phyloP scores from a whole-genome alignment of 176 grass and related monocot species.

The Eragrostis curvula region DNA sequence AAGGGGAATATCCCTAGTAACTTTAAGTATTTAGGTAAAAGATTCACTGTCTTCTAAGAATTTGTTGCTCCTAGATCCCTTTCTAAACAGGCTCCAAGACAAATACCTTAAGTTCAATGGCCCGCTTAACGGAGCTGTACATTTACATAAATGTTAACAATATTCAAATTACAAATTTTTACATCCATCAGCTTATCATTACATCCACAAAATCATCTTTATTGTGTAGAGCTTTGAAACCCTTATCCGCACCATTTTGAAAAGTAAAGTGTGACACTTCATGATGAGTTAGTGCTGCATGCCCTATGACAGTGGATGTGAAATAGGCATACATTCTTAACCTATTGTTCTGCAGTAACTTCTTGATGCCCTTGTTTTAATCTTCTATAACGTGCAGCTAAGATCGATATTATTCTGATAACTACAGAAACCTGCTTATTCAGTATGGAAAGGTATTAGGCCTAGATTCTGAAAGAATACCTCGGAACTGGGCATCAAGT shows the following conservation, averaged over 20 bases:
- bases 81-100: background rate
- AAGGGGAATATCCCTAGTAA: background rate
- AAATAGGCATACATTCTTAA: background rate
- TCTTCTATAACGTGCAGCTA: background rate
- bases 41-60: background rate
- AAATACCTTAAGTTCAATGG: background rate
- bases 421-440: constrained; percentile 65
- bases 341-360: background rate
- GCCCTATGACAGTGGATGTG: background rate
- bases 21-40: background rate
- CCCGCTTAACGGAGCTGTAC: background rate
- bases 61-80: background rate
- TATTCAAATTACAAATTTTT: background rate
- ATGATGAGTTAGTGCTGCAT: constrained; percentile 3
- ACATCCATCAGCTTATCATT: background rate
- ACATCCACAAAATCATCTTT: background rate
- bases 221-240: background rate
- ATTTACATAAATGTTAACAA: constrained; percentile 9
- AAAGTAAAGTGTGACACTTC: background rate
- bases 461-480: constrained; percentile 76
- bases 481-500: constrained; percentile 64
- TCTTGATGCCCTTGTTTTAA: background rate
- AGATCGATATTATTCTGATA: constrained; percentile 20
- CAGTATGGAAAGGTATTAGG: constrained; percentile 63
- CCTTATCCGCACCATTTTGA: background rate